phyloP scores from a whole-genome alignment of 176 grass and related monocot species.

The Elymus sibiricus region DNA sequence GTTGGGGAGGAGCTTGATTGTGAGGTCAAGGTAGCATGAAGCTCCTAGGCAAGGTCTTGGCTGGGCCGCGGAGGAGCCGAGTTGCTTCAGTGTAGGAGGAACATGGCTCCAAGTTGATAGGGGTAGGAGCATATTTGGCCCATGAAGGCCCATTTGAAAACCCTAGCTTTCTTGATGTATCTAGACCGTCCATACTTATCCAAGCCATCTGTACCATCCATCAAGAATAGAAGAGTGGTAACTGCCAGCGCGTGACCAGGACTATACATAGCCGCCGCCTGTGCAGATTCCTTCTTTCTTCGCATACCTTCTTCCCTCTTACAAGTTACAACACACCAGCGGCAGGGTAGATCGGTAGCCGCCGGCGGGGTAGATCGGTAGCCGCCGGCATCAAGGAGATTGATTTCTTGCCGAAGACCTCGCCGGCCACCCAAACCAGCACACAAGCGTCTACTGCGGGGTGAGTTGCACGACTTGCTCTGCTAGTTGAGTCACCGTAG shows the following conservation, averaged over 20 bases:
- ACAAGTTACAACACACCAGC: slow-evolving; percentile 1
- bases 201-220: slow-evolving; percentile 7
- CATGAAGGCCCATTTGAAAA: slow-evolving; percentile 17
- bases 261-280: neutral
- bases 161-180: neutral
- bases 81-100: neutral
- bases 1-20: neutral
- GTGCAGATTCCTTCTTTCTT: neutral
- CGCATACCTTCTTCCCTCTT: slow-evolving; percentile 1
- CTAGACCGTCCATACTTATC: neutral
- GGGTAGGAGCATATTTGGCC: neutral
- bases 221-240: neutral
- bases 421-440: neutral
- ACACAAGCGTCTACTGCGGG: neutral
- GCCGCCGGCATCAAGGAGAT: neutral
- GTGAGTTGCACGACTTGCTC: neutral
- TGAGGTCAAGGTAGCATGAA: neutral
- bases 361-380: neutral
- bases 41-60: neutral
- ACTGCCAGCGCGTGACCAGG: neutral
- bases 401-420: neutral
- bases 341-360: neutral
- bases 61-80: neutral
- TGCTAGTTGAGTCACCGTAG: neutral
- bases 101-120: neutral